phyloP scores from a whole-genome alignment of 129 eudicot genomes.

The Chrysanthemum seticuspe region DNA sequence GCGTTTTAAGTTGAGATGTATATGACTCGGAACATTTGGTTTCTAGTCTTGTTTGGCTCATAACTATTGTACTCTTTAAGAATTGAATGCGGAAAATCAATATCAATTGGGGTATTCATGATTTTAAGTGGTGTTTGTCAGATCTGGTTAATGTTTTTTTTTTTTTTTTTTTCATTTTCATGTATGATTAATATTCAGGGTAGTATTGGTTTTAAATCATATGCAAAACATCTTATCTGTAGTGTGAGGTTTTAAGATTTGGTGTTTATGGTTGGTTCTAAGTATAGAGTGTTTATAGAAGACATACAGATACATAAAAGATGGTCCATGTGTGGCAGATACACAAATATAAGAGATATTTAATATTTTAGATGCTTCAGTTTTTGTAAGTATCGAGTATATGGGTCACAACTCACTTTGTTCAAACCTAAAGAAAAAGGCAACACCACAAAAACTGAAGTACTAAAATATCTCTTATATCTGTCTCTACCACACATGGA shows the following conservation, averaged over 20 bases:
- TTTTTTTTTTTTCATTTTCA: not conserved
- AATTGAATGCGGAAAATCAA: slow-evolving; percentile 26
- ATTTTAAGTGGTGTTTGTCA: no score
- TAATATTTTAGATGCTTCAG: no score
- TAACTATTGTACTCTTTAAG: slow-evolving; percentile 27
- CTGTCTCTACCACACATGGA: not conserved
- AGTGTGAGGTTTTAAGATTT: no score
- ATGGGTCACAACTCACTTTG: no score
- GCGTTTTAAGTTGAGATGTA: slow-evolving; percentile 13
- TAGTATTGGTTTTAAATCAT: no score
- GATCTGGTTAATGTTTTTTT: not conserved
- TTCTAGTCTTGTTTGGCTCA: slow-evolving; percentile 24
- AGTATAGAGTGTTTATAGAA: no score
- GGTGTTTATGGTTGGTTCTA: no score
- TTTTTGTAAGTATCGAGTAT: no score
- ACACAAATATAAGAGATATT: no score
- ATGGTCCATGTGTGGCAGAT: no score
- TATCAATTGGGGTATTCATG: slow-evolving; percentile 20
- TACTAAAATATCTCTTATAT: not conserved
- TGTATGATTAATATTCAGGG: not conserved
- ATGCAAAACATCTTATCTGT: no score
- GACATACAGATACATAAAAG: no score
- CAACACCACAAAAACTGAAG: not conserved
- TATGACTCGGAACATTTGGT: slow-evolving; percentile 25
- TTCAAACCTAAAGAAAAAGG: not conserved